Conservation (phyloP, 176 grass and related monocot genomes). For the Hordeum marinum region DNA sequence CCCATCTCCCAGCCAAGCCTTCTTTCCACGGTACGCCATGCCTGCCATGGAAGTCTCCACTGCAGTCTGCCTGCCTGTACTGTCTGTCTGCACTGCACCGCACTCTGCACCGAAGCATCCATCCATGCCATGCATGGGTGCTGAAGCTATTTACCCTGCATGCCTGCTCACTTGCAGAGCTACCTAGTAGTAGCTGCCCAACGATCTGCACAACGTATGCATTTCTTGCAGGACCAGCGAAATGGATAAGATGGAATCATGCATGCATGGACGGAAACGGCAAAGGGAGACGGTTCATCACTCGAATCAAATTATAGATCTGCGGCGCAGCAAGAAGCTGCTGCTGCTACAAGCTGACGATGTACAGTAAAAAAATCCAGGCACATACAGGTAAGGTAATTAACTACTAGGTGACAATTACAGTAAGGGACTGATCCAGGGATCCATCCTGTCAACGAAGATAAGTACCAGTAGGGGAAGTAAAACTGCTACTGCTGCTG, state of each 20-base stretch:
- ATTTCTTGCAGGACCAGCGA: neutral
- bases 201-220: neutral
- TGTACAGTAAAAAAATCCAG: constrained; percentile 68
- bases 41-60: constrained; percentile 43
- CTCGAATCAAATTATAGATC: neutral
- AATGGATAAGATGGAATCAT: neutral
- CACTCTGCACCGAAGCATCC: neutral
- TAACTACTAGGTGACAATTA: constrained; percentile 19
- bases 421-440: constrained; percentile 20
- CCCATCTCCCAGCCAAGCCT: neutral
- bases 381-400: constrained; percentile 33
- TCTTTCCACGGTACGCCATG: constrained; percentile 59
- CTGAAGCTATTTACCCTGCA: neutral
- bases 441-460: neutral
- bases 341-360: neutral
- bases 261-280: neutral
- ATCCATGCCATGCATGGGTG: neutral
- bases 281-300: no score
- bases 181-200: neutral
- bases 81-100: neutral
- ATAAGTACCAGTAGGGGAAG: neutral
- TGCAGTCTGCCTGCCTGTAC: constrained; percentile 42
- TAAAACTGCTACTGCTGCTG: constrained; percentile 1
- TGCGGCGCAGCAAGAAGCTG: constrained; percentile 7
- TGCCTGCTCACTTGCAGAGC: neutral